Percentiles rank a stretch among this genome's conserved stretches.
These are phyloP conservation scores for Pythium myriotylum DNA, from an alignment of 352 stramenopile species.

Conservation along the genomic window DNA sequence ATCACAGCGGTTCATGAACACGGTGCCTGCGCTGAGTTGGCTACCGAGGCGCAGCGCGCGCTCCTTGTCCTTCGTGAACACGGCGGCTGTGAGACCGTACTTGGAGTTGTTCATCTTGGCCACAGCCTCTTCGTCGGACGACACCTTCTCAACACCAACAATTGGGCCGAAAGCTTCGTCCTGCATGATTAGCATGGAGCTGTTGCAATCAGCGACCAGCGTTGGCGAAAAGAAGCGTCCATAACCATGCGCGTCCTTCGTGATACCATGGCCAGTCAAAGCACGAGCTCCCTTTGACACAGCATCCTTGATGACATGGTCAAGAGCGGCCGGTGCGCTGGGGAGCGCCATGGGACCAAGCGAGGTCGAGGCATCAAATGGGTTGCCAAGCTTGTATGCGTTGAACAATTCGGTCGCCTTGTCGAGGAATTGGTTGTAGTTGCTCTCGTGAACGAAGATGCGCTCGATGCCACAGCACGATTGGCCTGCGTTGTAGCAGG, in stretches of 20 bases:
- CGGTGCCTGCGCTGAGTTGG: conserved; percentile 70
- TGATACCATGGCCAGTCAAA: conserved; percentile 48
- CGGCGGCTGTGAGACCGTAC: conserved; percentile 75
- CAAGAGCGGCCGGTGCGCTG: conserved; percentile 45
- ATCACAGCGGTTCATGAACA: conserved; percentile 89
- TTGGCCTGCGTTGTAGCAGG: conserved; percentile 86
- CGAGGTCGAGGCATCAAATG: conserved; percentile 57
- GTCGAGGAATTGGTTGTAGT: conserved; percentile 82
- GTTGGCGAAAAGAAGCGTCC: conserved; percentile 83
- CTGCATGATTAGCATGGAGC: conserved; percentile 77
- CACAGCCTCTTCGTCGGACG: conserved; percentile 72
- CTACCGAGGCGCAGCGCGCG: conserved; percentile 54
- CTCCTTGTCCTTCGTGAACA: conserved; percentile 64
- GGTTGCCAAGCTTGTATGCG: conserved; percentile 66
- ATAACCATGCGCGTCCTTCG: conserved; percentile 47
- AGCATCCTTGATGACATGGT: conserved; percentile 70
- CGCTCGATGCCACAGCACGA: conserved; percentile 84
- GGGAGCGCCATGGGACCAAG: conserved; percentile 76
- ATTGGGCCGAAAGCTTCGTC: conserved; percentile 88
- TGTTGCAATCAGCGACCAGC: conserved; percentile 64
- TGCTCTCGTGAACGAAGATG: conserved; percentile 82
- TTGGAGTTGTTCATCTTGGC: conserved; percentile 80
- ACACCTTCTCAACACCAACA: conserved; percentile 71
- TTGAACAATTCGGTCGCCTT: conserved; percentile 68
- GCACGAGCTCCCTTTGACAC: conserved; percentile 67